Evolutionary conservation across 306 rosid species (phyloP).

Genomic region (Corylus heterophylla): DNA sequence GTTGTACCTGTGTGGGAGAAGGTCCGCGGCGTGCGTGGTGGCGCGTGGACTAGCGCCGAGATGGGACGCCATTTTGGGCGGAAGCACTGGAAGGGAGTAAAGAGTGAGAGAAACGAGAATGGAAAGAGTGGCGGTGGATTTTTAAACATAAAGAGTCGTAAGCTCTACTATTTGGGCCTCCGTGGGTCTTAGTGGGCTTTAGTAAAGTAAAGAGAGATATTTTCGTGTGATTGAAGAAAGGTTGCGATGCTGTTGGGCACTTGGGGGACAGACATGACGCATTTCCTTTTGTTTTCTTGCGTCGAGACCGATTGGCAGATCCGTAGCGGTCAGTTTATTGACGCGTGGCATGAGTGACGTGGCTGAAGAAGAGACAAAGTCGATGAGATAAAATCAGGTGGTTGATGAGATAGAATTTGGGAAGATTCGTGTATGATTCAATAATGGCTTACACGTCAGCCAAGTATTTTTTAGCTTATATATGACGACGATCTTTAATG

Average conservation of each 20-base stretch:
- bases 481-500: too few relatives aligned
- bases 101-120: background rate
- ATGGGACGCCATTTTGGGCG: constrained; percentile 44
- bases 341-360: constrained; percentile 1
- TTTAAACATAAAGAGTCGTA: background rate
- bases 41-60: constrained; percentile 37
- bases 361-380: too few relatives aligned
- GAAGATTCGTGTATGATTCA: too few relatives aligned
- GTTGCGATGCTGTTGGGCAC: background rate
- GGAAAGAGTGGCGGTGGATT: constrained; percentile 19
- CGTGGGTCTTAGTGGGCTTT: background rate
- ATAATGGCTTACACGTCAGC: too few relatives aligned
- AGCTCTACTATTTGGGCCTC: background rate
- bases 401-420: too few relatives aligned
- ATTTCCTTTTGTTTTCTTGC: background rate
- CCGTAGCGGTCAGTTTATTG: background rate
- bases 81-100: background rate
- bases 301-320: background rate
- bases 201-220: background rate
- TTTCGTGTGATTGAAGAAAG: constrained; percentile 33
- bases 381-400: too few relatives aligned
- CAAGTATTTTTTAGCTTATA: too few relatives aligned
- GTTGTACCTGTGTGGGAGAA: background rate
- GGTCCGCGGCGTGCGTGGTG: constrained; percentile 22
- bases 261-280: constrained; percentile 1